Percentiles rank a stretch among this genome's conserved stretches.
Conservation (phyloP, 169 alveolate genomes). For the Plasmodium reichenowi region DNA sequence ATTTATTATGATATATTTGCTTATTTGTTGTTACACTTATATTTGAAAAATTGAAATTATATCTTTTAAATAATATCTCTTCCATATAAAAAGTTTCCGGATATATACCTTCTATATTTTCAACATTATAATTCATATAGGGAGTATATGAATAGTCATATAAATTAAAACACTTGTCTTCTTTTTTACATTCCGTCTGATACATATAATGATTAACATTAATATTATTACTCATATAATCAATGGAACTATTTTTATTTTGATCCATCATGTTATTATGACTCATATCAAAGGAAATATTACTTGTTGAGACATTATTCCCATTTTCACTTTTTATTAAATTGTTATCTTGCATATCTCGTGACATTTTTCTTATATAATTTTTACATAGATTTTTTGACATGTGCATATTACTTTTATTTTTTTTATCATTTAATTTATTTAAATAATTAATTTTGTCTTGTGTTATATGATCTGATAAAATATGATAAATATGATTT, state of each 20-base stretch:
- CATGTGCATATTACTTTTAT: neutral
- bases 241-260: neutral
- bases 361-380: conserved; percentile 5
- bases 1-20: neutral
- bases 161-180: conserved; percentile 4
- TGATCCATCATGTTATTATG: neutral
- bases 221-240: neutral
- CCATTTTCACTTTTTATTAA: neutral
- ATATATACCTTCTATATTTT: conserved; percentile 26
- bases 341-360: neutral
- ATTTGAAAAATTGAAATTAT: conserved; percentile 54
- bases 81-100: conserved; percentile 71
- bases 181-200: neutral
- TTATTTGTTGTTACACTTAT: conserved; percentile 30
- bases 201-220: neutral
- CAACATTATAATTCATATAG: conserved; percentile 3
- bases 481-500: conserved; percentile 11
- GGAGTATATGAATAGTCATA: conserved; percentile 70
- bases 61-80: conserved; percentile 48
- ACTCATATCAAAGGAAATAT: neutral
- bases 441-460: conserved; percentile 68
- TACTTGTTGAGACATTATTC: neutral
- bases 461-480: conserved; percentile 55
- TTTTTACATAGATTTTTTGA: conserved; percentile 8
- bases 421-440: neutral